Conservation (phyloP, 2,329 filamentous ascomycete genomes). For the Paradendryphiella salina region DNA sequence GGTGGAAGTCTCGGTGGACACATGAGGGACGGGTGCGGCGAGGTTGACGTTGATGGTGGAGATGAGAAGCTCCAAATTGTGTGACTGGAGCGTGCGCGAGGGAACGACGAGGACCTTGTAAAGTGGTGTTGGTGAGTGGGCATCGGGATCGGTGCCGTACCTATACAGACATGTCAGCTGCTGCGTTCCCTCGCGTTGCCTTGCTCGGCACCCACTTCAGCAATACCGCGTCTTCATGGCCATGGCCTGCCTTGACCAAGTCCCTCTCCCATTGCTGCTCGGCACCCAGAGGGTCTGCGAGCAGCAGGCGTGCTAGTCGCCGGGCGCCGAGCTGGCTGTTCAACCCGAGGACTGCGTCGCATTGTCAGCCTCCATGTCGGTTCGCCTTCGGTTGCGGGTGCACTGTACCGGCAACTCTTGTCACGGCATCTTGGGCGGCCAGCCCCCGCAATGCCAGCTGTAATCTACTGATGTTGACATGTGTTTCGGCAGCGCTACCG, state of each 20-base stretch:
- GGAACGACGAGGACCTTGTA: slow-evolving; percentile 65
- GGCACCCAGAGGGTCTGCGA: slow-evolving; percentile 52
- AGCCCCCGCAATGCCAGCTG: slow-evolving; percentile 71
- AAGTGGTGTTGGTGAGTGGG: slow-evolving; percentile 55
- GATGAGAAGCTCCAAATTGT: slow-evolving; percentile 66
- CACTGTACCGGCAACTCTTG: slow-evolving; percentile 59
- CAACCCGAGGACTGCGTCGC: slow-evolving; percentile 53
- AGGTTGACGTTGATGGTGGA: slow-evolving; percentile 56
- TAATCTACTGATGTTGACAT: slow-evolving; percentile 69
- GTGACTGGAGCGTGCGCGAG: slow-evolving; percentile 62
- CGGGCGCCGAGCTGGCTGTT: slow-evolving; percentile 60
- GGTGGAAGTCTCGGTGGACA: slow-evolving; percentile 51
- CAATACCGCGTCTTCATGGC: slow-evolving; percentile 47
- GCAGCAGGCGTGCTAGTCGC: slow-evolving; percentile 65
- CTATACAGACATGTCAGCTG: slow-evolving; percentile 44
- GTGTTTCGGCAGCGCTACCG: slow-evolving; percentile 62
- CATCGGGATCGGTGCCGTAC: slow-evolving; percentile 58
- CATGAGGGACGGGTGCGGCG: slow-evolving; percentile 33
- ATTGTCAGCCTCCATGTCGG: slow-evolving; percentile 19
- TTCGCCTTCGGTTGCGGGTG: slow-evolving; percentile 11
- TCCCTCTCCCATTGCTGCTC: slow-evolving; percentile 51
- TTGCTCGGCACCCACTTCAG: slow-evolving; percentile 41
- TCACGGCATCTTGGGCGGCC: slow-evolving; percentile 57
- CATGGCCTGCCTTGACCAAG: slow-evolving; percentile 37
- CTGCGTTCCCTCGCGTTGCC: not conserved